Conservation (phyloP, 495 filamentous ascomycete genomes). For the Amniculicola lignicola region DNA sequence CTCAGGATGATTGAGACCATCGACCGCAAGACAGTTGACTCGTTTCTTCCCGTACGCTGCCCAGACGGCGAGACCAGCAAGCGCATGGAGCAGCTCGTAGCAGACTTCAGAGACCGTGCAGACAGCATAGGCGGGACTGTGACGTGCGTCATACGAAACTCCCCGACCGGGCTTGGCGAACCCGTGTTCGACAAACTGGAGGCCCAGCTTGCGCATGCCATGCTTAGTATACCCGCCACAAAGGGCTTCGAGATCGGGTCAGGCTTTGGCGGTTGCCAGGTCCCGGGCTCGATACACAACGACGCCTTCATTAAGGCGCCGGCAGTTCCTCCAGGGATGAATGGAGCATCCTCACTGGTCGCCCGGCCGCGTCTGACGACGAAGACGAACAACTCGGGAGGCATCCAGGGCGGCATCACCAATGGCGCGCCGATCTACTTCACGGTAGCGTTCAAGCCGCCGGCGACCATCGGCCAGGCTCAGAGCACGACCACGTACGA, state of each 20-base stretch:
- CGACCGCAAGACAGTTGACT: conserved; percentile 75
- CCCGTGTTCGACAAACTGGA: conserved; percentile 96
- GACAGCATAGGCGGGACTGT: conserved; percentile 97
- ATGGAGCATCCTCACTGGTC: conserved; percentile 6
- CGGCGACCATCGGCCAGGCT: conserved; percentile 91
- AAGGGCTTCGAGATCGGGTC: conserved; percentile 97
- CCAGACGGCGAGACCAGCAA: conserved; percentile 62
- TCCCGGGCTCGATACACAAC: conserved; percentile 90
- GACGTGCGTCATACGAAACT: conserved; percentile 91
- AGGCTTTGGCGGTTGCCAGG: conserved; percentile 82
- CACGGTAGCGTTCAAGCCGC: conserved; percentile 90
- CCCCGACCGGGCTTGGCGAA: conserved; percentile 84
- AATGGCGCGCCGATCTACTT: conserved; percentile 96
- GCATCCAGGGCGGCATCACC: conserved; percentile 93
- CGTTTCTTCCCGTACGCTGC: conserved; percentile 80
- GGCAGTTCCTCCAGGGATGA: conserved; percentile 29
- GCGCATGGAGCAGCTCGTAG: conserved; percentile 78
- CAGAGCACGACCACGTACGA: conserved; percentile 83
- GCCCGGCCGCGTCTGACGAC: conserved; percentile 64
- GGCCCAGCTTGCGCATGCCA: conserved; percentile 88
- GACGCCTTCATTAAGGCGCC: conserved; percentile 73
- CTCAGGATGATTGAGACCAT: conserved; percentile 71
- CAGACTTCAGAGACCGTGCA: conserved; percentile 70
- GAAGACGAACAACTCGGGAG: conserved; percentile 93
- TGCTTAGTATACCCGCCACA: conserved; percentile 95